phyloP scores from a whole-genome alignment of 345 rosid species.

The Anacardium occidentale region DNA sequence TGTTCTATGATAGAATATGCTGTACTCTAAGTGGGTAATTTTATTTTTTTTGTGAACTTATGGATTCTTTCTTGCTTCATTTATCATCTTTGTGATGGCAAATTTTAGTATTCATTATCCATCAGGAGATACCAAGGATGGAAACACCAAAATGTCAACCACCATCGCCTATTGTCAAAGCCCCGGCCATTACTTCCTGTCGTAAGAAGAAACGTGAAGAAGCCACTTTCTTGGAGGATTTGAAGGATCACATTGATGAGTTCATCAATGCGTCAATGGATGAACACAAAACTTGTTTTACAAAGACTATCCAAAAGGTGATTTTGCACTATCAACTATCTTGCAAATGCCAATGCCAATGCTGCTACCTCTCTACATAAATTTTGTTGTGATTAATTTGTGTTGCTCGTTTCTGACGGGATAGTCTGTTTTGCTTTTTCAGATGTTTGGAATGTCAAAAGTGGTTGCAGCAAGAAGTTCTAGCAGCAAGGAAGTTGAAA shows the following conservation, averaged over 20 bases:
- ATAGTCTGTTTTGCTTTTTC: too few species aligned
- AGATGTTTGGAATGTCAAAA: too few species aligned
- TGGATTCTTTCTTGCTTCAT: background rate
- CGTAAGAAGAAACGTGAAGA: conserved; percentile 68
- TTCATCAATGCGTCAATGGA: conserved; percentile 81
- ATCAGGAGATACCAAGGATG: conserved; percentile 25
- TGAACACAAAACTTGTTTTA: conserved; percentile 79
- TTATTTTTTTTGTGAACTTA: too few species aligned
- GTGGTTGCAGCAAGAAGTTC: too few species aligned
- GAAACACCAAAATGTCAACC: conserved; percentile 33
- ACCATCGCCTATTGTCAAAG: conserved; percentile 13
- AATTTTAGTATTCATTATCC: background rate
- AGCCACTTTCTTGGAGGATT: conserved; percentile 71
- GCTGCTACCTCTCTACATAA: too few species aligned
- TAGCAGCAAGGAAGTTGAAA: too few species aligned
- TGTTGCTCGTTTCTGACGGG: too few species aligned
- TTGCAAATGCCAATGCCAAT: too few species aligned
- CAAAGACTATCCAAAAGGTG: conserved; percentile 77
- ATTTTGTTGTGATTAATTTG: too few species aligned
- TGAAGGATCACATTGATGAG: conserved; percentile 86
- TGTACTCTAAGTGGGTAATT: background rate
- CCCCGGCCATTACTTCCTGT: conserved; percentile 51
- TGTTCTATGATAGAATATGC: background rate
- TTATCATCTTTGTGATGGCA: background rate
- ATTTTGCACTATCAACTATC: conserved; percentile 1